These are phyloP conservation scores for Apostasia ramifera DNA, from an alignment of 106 monocot species.

Conservation along the genomic window DNA sequence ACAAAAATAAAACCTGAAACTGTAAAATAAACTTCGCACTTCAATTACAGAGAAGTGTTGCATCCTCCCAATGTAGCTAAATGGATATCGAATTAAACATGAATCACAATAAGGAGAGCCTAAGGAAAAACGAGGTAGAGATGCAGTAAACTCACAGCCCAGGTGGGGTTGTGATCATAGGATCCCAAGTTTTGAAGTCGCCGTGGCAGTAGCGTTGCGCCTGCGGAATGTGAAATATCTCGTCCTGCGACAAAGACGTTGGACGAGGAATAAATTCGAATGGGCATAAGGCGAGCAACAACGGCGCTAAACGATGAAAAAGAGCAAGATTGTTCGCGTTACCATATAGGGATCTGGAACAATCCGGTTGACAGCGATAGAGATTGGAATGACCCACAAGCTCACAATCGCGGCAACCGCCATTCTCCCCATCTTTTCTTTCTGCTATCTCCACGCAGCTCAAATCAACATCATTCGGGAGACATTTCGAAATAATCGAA, in stretches of 20 bases:
- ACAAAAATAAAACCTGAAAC: too few relatives aligned
- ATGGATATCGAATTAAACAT: too few relatives aligned
- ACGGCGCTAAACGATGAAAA: not conserved
- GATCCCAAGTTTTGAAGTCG: slow-evolving; percentile 81
- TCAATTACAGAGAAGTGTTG: too few relatives aligned
- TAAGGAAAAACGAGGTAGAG: too few relatives aligned
- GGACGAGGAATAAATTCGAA: slow-evolving; percentile 13
- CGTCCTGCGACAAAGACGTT: slow-evolving; percentile 46
- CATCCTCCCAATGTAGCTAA: too few relatives aligned
- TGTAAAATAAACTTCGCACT: too few relatives aligned
- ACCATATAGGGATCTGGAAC: slow-evolving; percentile 94
- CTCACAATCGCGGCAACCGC: slow-evolving; percentile 39
- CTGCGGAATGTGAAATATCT: slow-evolving; percentile 92
- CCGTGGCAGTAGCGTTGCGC: slow-evolving; percentile 76
- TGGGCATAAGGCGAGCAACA: not conserved
- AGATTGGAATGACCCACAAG: slow-evolving; percentile 68
- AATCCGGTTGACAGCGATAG: slow-evolving; percentile 52
- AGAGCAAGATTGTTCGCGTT: not conserved
- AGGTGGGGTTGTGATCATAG: slow-evolving; percentile 99
- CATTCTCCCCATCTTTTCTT: slow-evolving; percentile 47
- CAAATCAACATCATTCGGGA: too few relatives aligned
- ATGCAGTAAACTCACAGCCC: slow-evolving; percentile 52
- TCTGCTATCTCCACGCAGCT: not conserved
- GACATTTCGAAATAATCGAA: too few relatives aligned
- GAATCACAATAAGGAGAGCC: too few relatives aligned